These are phyloP conservation scores for Phytophthora fragariaefolia DNA, from an alignment of 352 stramenopile species.

Conservation along the genomic window DNA sequence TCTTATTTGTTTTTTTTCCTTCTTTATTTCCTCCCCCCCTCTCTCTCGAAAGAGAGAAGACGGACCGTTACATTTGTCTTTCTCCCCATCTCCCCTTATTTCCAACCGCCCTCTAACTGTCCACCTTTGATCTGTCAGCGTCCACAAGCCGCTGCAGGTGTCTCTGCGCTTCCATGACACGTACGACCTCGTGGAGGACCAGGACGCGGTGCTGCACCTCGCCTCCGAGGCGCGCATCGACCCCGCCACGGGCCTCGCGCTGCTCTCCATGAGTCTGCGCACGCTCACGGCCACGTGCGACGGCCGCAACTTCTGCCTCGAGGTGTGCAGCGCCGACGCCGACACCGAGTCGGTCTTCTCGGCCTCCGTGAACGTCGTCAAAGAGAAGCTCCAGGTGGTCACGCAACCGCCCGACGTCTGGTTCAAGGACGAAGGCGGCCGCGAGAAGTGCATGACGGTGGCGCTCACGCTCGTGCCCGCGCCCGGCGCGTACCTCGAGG, in stretches of 20 bases:
- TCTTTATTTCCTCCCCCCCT: not conserved
- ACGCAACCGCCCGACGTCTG: slow-evolving; percentile 91
- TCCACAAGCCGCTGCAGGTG: slow-evolving; percentile 56
- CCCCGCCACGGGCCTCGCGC: slow-evolving; percentile 47
- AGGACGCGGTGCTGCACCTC: slow-evolving; percentile 51
- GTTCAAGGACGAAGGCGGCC: slow-evolving; percentile 97
- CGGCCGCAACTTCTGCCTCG: slow-evolving; percentile 71
- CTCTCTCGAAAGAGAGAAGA: no score
- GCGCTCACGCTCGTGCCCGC: slow-evolving; percentile 81
- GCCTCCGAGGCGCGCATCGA: slow-evolving; percentile 36
- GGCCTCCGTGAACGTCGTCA: slow-evolving; percentile 65
- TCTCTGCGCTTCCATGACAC: slow-evolving; percentile 78
- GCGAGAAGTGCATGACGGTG: slow-evolving; percentile 95
- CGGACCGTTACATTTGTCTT: slow-evolving; percentile 12
- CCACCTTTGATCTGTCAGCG: no score
- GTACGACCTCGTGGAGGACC: slow-evolving; percentile 74
- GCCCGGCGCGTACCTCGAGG: slow-evolving; percentile 66
- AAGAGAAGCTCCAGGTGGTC: slow-evolving; percentile 81
- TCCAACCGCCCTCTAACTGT: no score
- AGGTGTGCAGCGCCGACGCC: slow-evolving; percentile 56
- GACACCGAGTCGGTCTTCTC: slow-evolving; percentile 75
- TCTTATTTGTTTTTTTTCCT: not conserved
- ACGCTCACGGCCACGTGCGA: slow-evolving; percentile 64
- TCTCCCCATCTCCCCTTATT: not conserved
- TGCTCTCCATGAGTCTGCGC: slow-evolving; percentile 55